phyloP scores from a whole-genome alignment of 192 early-diverging fungal genomes.

The Coemansia guatemalensis region DNA sequence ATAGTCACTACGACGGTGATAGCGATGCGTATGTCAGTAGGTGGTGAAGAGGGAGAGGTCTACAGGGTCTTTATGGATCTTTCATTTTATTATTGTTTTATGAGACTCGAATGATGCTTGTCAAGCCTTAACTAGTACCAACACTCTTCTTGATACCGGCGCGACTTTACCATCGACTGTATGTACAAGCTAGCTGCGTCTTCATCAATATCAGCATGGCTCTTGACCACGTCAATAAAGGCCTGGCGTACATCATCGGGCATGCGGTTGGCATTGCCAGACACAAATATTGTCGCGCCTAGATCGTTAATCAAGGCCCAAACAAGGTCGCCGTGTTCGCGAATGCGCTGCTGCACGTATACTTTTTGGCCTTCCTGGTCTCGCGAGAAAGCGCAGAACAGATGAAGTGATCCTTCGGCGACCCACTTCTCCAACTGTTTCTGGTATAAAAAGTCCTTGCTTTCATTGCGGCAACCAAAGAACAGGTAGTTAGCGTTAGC shows the following conservation, averaged over 20 bases:
- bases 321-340: conserved; percentile 44
- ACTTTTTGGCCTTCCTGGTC: conserved; percentile 57
- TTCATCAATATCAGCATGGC: background rate
- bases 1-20: conserved; percentile 1
- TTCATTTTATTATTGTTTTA: conserved; percentile 5
- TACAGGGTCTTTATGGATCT: conserved; percentile 7
- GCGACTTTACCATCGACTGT: conserved; percentile 59
- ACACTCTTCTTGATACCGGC: conserved; percentile 83
- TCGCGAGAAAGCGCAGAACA: conserved; percentile 84
- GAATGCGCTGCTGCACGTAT: conserved; percentile 44
- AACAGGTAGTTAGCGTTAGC: conserved; percentile 68
- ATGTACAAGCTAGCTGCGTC: conserved; percentile 9
- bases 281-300: conserved; percentile 67
- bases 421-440: conserved; percentile 63
- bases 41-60: conserved; percentile 1
- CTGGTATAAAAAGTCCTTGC: conserved; percentile 75
- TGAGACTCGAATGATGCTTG: background rate
- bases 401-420: conserved; percentile 51
- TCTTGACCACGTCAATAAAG: conserved; percentile 21
- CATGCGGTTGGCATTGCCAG: conserved; percentile 59
- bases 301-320: conserved; percentile 63
- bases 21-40: background rate
- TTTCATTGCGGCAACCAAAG: conserved; percentile 75
- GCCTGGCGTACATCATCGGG: conserved; percentile 42
- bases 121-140: conserved; percentile 55